Evolutionary conservation across 306 rosid genomes (phyloP).

Genomic region (Ammopiptanthus mongolicus): DNA sequence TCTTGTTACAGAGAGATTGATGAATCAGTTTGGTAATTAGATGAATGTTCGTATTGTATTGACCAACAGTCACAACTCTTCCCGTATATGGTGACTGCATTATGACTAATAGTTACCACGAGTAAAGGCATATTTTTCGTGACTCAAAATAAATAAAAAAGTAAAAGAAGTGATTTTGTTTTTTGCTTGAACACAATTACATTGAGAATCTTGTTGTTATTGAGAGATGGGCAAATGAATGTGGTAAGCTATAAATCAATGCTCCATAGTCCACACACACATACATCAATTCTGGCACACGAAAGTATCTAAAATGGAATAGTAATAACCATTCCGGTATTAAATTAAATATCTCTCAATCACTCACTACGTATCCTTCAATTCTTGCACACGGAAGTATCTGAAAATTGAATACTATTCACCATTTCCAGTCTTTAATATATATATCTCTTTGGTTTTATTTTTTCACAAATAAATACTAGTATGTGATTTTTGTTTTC

Average conservation of each 20-base stretch:
- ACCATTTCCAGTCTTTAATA: neutral
- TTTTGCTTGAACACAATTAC: too few species aligned
- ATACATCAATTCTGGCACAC: neutral
- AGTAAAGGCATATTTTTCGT: neutral
- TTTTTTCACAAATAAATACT: neutral
- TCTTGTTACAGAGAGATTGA: neutral
- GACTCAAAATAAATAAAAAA: too few species aligned
- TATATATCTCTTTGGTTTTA: neutral
- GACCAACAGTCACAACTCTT: neutral
- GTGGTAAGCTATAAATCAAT: neutral
- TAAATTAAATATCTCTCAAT: too few species aligned
- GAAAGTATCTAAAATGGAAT: slow-evolving; percentile 6
- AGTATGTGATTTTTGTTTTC: neutral
- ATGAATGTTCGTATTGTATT: neutral
- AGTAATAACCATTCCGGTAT: neutral
- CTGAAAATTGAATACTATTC: neutral
- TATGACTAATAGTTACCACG: neutral
- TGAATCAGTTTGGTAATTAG: too few species aligned
- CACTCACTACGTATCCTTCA: neutral
- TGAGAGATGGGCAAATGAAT: too few species aligned
- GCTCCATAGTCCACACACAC: too few species aligned
- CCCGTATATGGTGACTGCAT: neutral
- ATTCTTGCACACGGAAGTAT: neutral
- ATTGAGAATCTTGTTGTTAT: too few species aligned
- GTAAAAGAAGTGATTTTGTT: too few species aligned